Conservation (phyloP, 2,329 filamentous ascomycete genomes). For the Trichoderma harzianum region DNA sequence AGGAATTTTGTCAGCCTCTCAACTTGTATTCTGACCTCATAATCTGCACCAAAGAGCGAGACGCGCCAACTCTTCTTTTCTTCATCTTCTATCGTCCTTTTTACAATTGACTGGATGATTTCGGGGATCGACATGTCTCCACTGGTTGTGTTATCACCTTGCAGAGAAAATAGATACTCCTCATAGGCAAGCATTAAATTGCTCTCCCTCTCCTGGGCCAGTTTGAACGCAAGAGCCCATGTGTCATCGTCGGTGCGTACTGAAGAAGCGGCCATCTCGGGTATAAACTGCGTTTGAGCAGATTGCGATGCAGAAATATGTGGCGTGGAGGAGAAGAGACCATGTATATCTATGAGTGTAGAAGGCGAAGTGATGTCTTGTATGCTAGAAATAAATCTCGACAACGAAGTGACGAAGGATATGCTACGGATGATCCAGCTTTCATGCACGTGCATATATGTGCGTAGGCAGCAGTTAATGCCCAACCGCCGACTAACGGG, state of each 20-base stretch:
- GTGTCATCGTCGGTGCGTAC: neutral
- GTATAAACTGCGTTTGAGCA: too few species aligned
- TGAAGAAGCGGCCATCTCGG: neutral
- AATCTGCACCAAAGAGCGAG: conserved; percentile 20
- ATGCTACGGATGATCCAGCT: neutral
- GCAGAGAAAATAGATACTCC: neutral
- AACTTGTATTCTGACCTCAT: conserved; percentile 23
- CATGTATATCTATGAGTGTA: neutral
- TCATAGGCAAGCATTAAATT: neutral
- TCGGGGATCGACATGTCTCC: neutral
- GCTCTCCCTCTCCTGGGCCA: neutral
- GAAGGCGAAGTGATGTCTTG: neutral
- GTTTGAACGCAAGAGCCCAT: neutral
- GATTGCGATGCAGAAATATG: neutral
- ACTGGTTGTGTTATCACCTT: neutral
- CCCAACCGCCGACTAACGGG: neutral
- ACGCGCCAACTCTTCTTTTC: conserved; percentile 24
- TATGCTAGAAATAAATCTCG: neutral
- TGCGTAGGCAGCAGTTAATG: neutral
- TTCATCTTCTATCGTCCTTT: conserved; percentile 13
- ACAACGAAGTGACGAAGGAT: neutral
- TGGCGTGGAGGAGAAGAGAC: neutral
- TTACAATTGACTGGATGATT: neutral
- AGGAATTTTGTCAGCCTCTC: conserved; percentile 25
- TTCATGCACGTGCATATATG: neutral